Conservation (phyloP, 1,284 basidiomycete species). For the Cronartium quercuum region DNA sequence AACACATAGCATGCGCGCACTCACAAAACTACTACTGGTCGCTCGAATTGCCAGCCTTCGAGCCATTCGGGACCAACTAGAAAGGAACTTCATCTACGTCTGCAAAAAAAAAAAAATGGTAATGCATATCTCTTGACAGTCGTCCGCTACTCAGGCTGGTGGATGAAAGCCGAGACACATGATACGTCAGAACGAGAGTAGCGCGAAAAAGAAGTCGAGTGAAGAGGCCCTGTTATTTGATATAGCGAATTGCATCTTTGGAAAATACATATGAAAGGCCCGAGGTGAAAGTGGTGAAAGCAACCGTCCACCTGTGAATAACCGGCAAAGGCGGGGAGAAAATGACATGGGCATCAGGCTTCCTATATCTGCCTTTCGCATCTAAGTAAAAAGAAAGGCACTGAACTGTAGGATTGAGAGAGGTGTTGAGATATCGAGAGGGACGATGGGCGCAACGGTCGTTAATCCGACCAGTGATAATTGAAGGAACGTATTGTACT, state of each 20-base stretch:
- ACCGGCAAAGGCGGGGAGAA: not conserved
- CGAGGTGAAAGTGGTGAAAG: constrained; percentile 82
- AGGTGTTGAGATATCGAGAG: constrained; percentile 57
- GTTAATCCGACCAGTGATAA: constrained; percentile 80
- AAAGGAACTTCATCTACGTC: too few species aligned
- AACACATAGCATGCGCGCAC: too few species aligned
- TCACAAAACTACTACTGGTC: too few species aligned
- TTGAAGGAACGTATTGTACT: constrained; percentile 91
- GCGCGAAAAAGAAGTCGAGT: too few species aligned
- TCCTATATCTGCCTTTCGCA: too few species aligned
- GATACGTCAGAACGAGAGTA: too few species aligned
- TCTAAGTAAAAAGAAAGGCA: not conserved
- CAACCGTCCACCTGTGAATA: constrained; percentile 66
- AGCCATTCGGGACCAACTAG: too few species aligned
- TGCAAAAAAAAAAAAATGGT: too few species aligned
- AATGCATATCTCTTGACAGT: too few species aligned
- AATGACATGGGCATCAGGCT: not conserved
- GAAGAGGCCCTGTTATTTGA: constrained; percentile 17
- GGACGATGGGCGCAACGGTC: constrained; percentile 73
- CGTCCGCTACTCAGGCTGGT: too few species aligned
- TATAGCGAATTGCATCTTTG: constrained; percentile 60
- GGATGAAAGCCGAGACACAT: too few species aligned
- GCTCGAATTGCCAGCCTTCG: too few species aligned
- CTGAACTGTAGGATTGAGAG: constrained; percentile 59
- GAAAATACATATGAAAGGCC: constrained; percentile 80